Percentiles rank a stretch among this genome's conserved stretches.
These are phyloP conservation scores for Exophiala viscosa DNA, from an alignment of 2,329 filamentous ascomycete genomes.

Conservation along the genomic window DNA sequence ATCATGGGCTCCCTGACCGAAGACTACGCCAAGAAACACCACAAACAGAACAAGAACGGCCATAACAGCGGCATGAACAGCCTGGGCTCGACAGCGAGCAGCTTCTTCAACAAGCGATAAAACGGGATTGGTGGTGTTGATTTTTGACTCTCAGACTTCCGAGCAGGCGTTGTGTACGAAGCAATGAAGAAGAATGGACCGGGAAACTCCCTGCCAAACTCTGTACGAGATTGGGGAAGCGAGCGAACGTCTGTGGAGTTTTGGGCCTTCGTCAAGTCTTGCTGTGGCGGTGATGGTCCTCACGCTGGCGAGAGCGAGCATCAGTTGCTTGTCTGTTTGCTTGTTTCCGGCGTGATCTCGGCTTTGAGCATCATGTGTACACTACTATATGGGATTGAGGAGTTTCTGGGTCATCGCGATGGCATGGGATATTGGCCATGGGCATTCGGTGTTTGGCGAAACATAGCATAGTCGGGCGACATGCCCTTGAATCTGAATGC, in stretches of 20 bases:
- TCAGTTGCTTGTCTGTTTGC: not conserved
- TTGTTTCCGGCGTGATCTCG: not conserved
- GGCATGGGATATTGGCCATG: not conserved
- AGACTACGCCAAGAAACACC: conserved; percentile 41
- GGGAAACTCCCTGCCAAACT: not conserved
- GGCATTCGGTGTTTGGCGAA: too few species aligned
- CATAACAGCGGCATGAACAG: conserved; percentile 1
- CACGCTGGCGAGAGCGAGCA: not conserved
- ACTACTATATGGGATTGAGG: not conserved
- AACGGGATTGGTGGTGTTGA: not conserved
- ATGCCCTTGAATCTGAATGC: too few species aligned
- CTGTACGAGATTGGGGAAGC: not conserved
- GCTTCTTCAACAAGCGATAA: conserved; percentile 1
- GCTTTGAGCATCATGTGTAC: not conserved
- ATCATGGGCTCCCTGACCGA: conserved; percentile 45
- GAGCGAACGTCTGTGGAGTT: not conserved
- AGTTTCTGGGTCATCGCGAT: not conserved
- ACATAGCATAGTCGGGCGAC: too few species aligned
- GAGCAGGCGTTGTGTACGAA: conserved; percentile 3
- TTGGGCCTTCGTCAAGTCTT: not conserved
- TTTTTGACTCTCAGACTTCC: not conserved
- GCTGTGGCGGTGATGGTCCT: not conserved
- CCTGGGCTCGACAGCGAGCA: conserved; percentile 1
- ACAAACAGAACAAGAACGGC: conserved; percentile 22
- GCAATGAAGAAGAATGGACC: not conserved